Percentiles rank a stretch among this genome's conserved stretches.
phyloP scores from a whole-genome alignment of 768 basidiomycete genomes.

The Lyophyllum shimeji region DNA sequence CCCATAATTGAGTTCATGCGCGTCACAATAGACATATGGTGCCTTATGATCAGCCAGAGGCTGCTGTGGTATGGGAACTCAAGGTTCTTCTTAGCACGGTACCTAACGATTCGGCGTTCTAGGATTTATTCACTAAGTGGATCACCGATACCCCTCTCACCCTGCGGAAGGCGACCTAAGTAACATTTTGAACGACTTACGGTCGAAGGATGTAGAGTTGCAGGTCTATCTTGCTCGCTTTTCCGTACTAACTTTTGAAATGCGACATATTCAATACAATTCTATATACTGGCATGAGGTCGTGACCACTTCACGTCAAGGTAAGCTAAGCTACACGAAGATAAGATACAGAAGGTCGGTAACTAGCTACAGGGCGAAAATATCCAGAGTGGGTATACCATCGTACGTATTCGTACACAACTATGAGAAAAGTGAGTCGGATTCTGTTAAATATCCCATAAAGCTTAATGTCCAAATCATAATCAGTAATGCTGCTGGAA shows the following conservation, averaged over 20 bases:
- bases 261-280: not conserved
- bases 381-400: conserved; percentile 5
- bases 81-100: not conserved
- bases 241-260: not conserved
- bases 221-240: not conserved
- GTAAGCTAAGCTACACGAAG: conserved; percentile 4
- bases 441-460: conserved; percentile 1
- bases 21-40: conserved; percentile 72
- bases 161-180: conserved; percentile 5
- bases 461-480: conserved; percentile 2
- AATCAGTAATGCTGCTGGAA: conserved; percentile 22
- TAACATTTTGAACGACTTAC: not conserved
- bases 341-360: conserved; percentile 8
- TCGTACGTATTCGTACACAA: conserved; percentile 4
- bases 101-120: conserved; percentile 4
- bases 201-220: not conserved
- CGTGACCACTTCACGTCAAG: not conserved
- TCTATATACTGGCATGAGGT: not conserved
- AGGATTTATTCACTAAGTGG: conserved; percentile 67
- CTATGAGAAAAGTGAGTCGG: conserved; percentile 1
- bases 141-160: conserved; percentile 50
- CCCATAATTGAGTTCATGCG: conserved; percentile 2
- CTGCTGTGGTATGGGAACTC: conserved; percentile 60
- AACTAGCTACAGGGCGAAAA: conserved; percentile 10
- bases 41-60: conserved; percentile 88